Percentiles rank a stretch among this genome's conserved stretches.
phyloP scores from a whole-genome alignment of 2,329 filamentous ascomycete genomes.

The Fusarium sterilihyphosum region DNA sequence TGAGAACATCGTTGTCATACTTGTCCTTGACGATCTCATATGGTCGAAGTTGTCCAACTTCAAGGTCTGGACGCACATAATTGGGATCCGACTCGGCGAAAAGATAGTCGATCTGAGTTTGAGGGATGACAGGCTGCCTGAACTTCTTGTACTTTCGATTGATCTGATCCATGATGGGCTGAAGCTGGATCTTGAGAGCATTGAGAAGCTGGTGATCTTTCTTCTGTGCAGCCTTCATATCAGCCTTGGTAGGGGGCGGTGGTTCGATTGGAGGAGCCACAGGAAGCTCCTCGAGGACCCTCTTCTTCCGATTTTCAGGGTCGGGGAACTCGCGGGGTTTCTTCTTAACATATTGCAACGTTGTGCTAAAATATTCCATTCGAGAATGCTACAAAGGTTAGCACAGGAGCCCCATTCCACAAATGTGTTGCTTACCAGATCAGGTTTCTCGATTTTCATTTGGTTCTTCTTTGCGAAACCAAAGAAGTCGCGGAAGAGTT shows the following conservation, averaged over 20 bases:
- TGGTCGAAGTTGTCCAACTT: constrained; percentile 69
- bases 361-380: constrained; percentile 79
- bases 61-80: constrained; percentile 68
- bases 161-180: constrained; percentile 97
- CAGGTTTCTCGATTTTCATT: constrained; percentile 74
- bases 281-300: constrained; percentile 80
- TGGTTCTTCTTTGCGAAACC: constrained; percentile 84
- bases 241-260: constrained; percentile 76
- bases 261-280: constrained; percentile 78
- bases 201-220: constrained; percentile 87
- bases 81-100: constrained; percentile 85
- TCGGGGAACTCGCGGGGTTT: constrained; percentile 88
- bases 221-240: constrained; percentile 82
- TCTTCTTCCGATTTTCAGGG: constrained; percentile 84
- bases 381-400: constrained; percentile 62
- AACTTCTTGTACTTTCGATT: constrained; percentile 91
- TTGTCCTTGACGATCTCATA: constrained; percentile 84
- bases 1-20: constrained; percentile 79
- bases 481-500: constrained; percentile 81
- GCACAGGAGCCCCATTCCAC: neutral
- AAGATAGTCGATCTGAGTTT: constrained; percentile 79
- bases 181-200: constrained; percentile 85
- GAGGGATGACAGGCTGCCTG: constrained; percentile 80
- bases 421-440: constrained; percentile 59
- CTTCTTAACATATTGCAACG: constrained; percentile 81